These are phyloP conservation scores for Acacia acuminata DNA, from an alignment of 306 rosid species.

Conservation along the genomic window DNA sequence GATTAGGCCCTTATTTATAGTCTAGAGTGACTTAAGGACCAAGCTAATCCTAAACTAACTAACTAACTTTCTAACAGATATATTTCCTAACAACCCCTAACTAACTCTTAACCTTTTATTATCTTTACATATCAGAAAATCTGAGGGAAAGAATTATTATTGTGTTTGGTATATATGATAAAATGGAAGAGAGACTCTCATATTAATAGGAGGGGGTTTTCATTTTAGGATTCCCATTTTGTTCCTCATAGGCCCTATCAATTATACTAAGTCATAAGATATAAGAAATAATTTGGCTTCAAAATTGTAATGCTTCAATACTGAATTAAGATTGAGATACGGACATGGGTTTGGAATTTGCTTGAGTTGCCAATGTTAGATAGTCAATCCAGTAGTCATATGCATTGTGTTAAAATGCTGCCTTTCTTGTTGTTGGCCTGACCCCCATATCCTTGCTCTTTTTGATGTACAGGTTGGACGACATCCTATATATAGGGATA, in stretches of 20 bases:
- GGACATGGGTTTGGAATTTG: background rate
- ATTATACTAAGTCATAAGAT: background rate
- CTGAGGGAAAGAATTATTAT: background rate
- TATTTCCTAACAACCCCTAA: no score
- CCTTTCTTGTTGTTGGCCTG: constrained; percentile 8
- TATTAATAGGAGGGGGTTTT: background rate
- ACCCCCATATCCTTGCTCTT: constrained; percentile 6
- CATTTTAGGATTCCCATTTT: background rate
- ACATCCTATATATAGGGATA: constrained; percentile 51
- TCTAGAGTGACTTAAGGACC: no score
- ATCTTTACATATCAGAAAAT: no score
- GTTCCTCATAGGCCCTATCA: background rate
- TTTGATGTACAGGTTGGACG: constrained; percentile 59
- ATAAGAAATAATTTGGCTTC: background rate
- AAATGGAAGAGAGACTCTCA: background rate
- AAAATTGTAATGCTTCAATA: background rate
- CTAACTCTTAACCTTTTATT: no score
- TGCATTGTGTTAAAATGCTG: background rate
- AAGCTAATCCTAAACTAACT: no score
- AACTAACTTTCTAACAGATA: no score
- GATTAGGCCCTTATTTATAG: no score
- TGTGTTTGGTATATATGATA: background rate
- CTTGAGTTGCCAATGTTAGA: constrained; percentile 16
- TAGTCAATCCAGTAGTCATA: background rate
- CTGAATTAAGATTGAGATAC: constrained; percentile 3